Conservation (phyloP, 106 monocot species). For the Xerophyta viscosa region DNA sequence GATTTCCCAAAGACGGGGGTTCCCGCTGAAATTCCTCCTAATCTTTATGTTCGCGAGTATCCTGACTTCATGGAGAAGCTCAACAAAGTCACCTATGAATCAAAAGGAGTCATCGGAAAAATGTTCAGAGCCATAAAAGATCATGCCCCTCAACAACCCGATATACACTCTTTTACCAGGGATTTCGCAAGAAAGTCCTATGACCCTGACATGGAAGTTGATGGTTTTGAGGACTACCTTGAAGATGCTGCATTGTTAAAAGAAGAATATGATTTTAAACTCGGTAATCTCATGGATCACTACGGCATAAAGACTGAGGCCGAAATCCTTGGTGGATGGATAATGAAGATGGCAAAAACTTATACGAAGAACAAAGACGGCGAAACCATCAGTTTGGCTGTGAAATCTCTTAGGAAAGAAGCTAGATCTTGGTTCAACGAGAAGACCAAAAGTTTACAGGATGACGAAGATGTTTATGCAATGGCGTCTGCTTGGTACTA, state of each 20-base stretch:
- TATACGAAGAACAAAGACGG: slow-evolving; percentile 63
- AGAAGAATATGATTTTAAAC: slow-evolving; percentile 71
- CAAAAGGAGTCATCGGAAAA: slow-evolving; percentile 75
- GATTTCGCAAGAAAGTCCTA: slow-evolving; percentile 32
- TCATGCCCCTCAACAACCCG: slow-evolving; percentile 2
- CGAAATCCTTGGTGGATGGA: slow-evolving; percentile 51
- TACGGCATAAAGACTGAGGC: slow-evolving; percentile 77
- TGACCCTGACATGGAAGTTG: slow-evolving; percentile 67
- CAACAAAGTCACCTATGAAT: slow-evolving; percentile 48
- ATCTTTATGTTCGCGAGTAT: slow-evolving; percentile 49
- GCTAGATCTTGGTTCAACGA: slow-evolving; percentile 57
- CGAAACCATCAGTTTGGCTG: slow-evolving; percentile 42
- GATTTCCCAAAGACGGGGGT: slow-evolving; percentile 93
- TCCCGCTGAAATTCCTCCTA: slow-evolving; percentile 54
- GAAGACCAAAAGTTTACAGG: slow-evolving; percentile 2
- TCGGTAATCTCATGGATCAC: slow-evolving; percentile 76
- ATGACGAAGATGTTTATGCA: slow-evolving; percentile 25
- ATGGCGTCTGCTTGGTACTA: slow-evolving; percentile 93
- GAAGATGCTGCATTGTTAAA: slow-evolving; percentile 45
- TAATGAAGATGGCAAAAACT: slow-evolving; percentile 36
- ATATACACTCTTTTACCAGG: slow-evolving; percentile 43
- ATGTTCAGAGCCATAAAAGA: slow-evolving; percentile 67
- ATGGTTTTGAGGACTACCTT: slow-evolving; percentile 47
- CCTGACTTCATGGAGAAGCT: slow-evolving; percentile 96
- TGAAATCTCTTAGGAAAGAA: slow-evolving; percentile 69